Evolutionary conservation across 495 filamentous ascomycete genomes (phyloP).

Genomic region (Neurospora sublineolata): DNA sequence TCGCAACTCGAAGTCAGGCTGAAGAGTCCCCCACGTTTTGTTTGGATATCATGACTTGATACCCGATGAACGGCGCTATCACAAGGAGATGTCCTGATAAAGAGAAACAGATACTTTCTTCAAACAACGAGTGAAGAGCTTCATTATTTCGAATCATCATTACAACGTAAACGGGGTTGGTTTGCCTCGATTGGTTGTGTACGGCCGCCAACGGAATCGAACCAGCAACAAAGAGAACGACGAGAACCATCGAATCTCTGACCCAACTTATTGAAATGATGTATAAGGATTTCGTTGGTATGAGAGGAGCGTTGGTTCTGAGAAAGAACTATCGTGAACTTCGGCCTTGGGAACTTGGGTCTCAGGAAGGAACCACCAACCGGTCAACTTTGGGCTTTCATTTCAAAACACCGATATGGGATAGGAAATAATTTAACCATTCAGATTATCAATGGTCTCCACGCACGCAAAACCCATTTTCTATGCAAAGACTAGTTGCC

Average conservation of each 20-base stretch:
- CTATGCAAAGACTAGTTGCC: neutral
- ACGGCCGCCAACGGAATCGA: too few relatives aligned
- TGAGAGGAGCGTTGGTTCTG: too few relatives aligned
- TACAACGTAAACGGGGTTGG: neutral
- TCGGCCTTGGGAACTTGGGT: too few relatives aligned
- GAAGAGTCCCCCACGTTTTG: neutral
- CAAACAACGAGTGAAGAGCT: neutral
- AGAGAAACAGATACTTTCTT: neutral
- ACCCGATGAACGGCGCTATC: neutral
- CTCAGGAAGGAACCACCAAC: neutral
- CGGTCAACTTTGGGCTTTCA: neutral
- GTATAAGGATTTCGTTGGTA: too few relatives aligned
- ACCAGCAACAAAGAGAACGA: too few relatives aligned
- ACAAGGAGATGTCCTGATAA: too few relatives aligned
- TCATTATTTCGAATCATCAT: neutral
- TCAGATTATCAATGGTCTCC: neutral
- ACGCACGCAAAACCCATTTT: neutral
- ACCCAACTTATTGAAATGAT: too few relatives aligned
- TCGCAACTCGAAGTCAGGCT: neutral
- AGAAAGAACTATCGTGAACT: too few relatives aligned
- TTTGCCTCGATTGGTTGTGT: neutral
- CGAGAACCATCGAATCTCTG: too few relatives aligned
- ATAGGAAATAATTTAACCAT: neutral
- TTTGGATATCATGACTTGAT: neutral
- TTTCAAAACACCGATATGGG: neutral